Base-by-base conservation (phyloP, 1,284 basidiomycete genomes). In the Mycena sp. region DNA sequence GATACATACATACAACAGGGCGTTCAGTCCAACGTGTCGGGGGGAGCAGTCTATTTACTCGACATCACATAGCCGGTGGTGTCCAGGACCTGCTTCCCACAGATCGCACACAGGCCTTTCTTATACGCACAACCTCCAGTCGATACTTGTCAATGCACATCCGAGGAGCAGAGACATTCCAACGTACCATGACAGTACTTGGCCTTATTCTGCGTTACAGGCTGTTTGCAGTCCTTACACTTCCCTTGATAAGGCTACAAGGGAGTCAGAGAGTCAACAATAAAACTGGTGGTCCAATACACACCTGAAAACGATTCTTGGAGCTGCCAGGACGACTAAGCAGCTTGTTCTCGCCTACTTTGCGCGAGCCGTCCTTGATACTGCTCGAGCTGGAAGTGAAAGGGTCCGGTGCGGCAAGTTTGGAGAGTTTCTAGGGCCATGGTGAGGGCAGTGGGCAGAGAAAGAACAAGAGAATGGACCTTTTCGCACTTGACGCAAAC, bases 341-440 rank as follows among this genome's bases (percentile, higher is more conserved):
- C 28, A 94, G 84, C 80, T 94, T 94, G 81, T 93, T 94, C 81
- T 92, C 92, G 54, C 90, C 91, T 48, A 94, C 84, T 76, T 87
- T 93, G 68, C 93, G 85, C 23, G 87, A 85, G 53, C 92, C 91
- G 23, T 90, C 88, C 78, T 90, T 93, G 77, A 93, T 89, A 68
- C 87, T 86, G 61, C 79, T 77, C 3, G 89, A 89, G 50, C 89
- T 89, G 14, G 90, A 83, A 4, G 62, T 85, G 78, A 92, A 93
- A 30, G 91, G 91, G 77, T 93, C 91, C 56, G 91, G 91, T 4
- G 91, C 91, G 58, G 91, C 91, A 51, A 93, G 81, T 74, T 90
- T 91, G 62, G 90, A 92, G 60, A 91, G 85, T 90, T 92, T 92
- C 90, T 92, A 78, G 71, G 73, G 70, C 67, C 69, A 71, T 68